These are phyloP conservation scores for Microcos paniculata DNA, from an alignment of 345 rosid genomes.

Conservation along the genomic window DNA sequence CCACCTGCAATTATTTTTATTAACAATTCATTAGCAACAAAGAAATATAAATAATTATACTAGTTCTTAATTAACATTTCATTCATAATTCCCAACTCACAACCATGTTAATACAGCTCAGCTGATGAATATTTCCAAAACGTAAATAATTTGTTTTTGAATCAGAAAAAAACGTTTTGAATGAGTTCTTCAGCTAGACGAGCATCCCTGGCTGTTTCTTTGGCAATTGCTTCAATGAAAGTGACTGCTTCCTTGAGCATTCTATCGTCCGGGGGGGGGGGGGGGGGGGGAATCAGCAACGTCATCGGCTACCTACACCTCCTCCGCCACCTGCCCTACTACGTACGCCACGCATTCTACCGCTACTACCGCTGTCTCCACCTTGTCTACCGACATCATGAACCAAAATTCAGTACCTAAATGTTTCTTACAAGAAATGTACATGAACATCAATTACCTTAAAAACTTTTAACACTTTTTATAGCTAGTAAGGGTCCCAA, in stretches of 20 bases:
- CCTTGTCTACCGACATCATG: slow-evolving; percentile 23
- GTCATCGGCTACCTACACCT: slow-evolving; percentile 46
- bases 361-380: slow-evolving; percentile 31
- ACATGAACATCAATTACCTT: neutral
- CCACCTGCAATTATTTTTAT: slow-evolving; percentile 30
- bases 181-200: neutral
- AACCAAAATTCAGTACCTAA: neutral
- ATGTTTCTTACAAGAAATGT: neutral
- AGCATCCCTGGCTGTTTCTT: slow-evolving; percentile 43
- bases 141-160: neutral
- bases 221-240: slow-evolving; percentile 37
- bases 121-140: neutral
- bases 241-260: slow-evolving; percentile 29
- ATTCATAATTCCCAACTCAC: no score
- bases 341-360: slow-evolving; percentile 34
- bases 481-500: slow-evolving; percentile 35
- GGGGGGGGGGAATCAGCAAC: slow-evolving; percentile 45
- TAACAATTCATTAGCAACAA: neutral
- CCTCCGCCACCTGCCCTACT: slow-evolving; percentile 48
- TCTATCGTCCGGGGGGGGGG: slow-evolving; percentile 45
- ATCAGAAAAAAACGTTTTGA: neutral
- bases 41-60: neutral
- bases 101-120: no score
- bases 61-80: no score
- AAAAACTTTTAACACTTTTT: slow-evolving; percentile 24